Conservation (phyloP, 2,329 filamentous ascomycete species). For the Alternaria longipes region DNA sequence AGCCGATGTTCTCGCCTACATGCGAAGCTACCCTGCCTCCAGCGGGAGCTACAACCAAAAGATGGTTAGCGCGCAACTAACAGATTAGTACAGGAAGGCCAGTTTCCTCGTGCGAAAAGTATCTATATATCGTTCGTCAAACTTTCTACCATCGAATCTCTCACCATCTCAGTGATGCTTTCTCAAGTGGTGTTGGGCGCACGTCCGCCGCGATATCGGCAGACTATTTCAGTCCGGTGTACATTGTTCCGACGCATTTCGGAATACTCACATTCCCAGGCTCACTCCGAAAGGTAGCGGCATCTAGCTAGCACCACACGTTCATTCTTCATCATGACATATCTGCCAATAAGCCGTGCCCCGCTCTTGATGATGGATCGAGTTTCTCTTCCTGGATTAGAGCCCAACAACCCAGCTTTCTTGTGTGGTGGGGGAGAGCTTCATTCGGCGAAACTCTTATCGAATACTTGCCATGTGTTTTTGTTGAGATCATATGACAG, state of each 20-base stretch:
- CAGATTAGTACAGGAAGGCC: background rate
- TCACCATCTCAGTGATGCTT: background rate
- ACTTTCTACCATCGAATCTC: background rate
- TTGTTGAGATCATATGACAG: background rate
- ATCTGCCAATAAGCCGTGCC: background rate
- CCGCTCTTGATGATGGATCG: slow-evolving; percentile 7
- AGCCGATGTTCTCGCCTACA: background rate
- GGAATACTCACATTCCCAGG: background rate
- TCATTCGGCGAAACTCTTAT: background rate
- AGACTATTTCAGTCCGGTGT: background rate
- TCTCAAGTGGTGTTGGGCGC: background rate
- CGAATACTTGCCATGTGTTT: background rate
- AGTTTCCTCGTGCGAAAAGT: background rate
- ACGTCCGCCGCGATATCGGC: background rate
- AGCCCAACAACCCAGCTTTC: background rate
- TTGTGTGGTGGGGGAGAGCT: background rate
- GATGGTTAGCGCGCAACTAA: background rate
- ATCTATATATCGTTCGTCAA: background rate
- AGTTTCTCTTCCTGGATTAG: slow-evolving; percentile 3
- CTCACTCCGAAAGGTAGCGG: slow-evolving; percentile 4
- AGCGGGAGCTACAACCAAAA: background rate
- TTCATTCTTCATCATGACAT: slow-evolving; percentile 4
- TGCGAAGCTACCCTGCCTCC: background rate
- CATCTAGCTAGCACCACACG: background rate
- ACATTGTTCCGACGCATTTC: background rate